These are phyloP conservation scores for Echites panduratus DNA, from an alignment of 257 asterid genomes.

Conservation along the genomic window DNA sequence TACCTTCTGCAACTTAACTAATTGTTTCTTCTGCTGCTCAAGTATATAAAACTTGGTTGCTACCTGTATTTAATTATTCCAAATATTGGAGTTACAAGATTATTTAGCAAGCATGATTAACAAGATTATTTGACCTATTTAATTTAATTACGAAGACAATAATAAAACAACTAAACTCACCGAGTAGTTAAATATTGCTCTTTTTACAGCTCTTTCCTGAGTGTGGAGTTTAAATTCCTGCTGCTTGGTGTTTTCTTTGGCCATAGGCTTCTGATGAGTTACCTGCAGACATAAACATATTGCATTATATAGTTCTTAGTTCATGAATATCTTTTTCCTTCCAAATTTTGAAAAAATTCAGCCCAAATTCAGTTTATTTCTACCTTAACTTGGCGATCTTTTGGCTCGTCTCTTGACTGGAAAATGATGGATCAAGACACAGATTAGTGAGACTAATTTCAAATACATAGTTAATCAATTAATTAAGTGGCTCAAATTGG, in stretches of 20 bases:
- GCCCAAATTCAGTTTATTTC: not conserved
- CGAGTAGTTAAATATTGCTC: conserved; percentile 56
- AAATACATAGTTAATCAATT: not conserved
- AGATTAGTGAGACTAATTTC: not conserved
- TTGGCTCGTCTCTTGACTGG: conserved; percentile 29
- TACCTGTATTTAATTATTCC: conserved; percentile 28
- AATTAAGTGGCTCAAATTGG: too few relatives aligned
- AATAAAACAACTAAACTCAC: conserved; percentile 25
- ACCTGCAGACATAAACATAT: conserved; percentile 16
- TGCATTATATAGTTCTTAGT: not conserved
- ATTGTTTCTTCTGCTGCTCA: conserved; percentile 54
- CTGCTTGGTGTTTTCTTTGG: conserved; percentile 55
- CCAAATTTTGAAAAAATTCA: not conserved
- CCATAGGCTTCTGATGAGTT: conserved; percentile 30
- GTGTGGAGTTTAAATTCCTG: conserved; percentile 65
- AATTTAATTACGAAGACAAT: too few relatives aligned
- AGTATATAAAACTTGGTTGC: conserved; percentile 49
- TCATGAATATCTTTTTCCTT: not conserved
- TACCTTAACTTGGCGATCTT: conserved; percentile 23
- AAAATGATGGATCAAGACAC: not conserved
- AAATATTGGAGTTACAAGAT: too few relatives aligned
- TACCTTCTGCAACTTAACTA: conserved; percentile 69
- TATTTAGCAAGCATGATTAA: too few relatives aligned
- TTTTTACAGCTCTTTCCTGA: conserved; percentile 68
- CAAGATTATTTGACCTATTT: too few relatives aligned